Evolutionary conservation across 306 rosid species (phyloP).

Genomic region (Inga oerstediana): DNA sequence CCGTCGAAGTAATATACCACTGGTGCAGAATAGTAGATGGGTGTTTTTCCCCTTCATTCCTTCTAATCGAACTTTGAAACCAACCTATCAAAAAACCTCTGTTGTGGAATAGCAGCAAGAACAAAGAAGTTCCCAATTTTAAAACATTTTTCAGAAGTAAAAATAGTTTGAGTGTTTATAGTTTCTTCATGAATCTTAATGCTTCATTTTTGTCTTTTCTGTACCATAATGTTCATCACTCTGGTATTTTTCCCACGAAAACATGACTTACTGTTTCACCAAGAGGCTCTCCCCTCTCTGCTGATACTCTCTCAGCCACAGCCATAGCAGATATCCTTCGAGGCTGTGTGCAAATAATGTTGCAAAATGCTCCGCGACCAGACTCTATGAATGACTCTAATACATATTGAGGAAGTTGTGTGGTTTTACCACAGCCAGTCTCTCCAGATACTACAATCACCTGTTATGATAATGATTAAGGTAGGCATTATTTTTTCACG

Average conservation of each 20-base stretch:
- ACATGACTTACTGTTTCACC: constrained; percentile 84
- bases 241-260: constrained; percentile 28
- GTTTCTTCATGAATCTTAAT: constrained; percentile 31
- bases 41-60: constrained; percentile 96
- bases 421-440: constrained; percentile 99
- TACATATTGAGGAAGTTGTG: constrained; percentile 96
- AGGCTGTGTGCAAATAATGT: constrained; percentile 93
- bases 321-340: constrained; percentile 98
- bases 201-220: constrained; percentile 16
- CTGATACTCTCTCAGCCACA: constrained; percentile 93
- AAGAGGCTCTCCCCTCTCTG: constrained; percentile 91
- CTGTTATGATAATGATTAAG: constrained; percentile 40
- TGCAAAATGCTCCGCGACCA: constrained; percentile 81
- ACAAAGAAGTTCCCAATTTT: constrained; percentile 52
- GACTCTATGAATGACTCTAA: constrained; percentile 91
- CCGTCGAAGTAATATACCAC: constrained; percentile 96
- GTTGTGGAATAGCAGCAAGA: constrained; percentile 73
- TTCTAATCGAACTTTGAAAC: constrained; percentile 96
- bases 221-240: constrained; percentile 12
- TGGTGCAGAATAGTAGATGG: constrained; percentile 93
- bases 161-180: constrained; percentile 24
- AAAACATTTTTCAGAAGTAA: constrained; percentile 38
- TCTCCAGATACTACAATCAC: constrained; percentile 89
- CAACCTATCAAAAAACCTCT: constrained; percentile 89
- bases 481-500: constrained; percentile 17